Evolutionary conservation across 257 asterid species (phyloP).

Genomic region (Jaltomata sinuosa): DNA sequence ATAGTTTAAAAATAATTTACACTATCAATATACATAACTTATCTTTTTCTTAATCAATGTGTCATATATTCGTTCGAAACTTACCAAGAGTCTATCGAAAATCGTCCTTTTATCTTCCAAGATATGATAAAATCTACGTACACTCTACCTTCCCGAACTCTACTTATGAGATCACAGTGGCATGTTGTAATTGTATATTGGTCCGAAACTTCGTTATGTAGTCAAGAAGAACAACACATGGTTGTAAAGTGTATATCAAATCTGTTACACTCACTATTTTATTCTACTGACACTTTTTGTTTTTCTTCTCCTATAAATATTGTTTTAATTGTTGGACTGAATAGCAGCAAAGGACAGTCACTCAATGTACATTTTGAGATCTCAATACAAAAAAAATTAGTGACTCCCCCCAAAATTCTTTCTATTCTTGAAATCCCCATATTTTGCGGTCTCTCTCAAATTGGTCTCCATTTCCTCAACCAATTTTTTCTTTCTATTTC

Average conservation of each 20-base stretch:
- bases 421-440: not conserved
- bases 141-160: no score
- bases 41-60: not conserved
- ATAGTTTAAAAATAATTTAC: not conserved
- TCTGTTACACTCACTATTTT: not conserved
- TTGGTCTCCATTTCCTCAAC: not conserved
- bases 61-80: not conserved
- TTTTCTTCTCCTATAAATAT: slow-evolving; percentile 3
- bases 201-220: slow-evolving; percentile 12
- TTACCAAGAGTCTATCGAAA: not conserved
- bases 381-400: not conserved
- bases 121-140: no score
- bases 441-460: not conserved
- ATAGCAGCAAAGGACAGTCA: not conserved
- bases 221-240: slow-evolving; percentile 6
- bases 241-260: slow-evolving; percentile 7
- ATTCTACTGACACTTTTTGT: not conserved
- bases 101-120: no score
- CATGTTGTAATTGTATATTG: not conserved
- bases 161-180: not conserved
- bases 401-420: not conserved
- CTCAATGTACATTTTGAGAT: not conserved
- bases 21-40: not conserved
- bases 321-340: not conserved
- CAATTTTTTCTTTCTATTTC: not conserved